Base-by-base conservation (phyloP, 441 rosid species). In the Pelargonium australe region DNA sequence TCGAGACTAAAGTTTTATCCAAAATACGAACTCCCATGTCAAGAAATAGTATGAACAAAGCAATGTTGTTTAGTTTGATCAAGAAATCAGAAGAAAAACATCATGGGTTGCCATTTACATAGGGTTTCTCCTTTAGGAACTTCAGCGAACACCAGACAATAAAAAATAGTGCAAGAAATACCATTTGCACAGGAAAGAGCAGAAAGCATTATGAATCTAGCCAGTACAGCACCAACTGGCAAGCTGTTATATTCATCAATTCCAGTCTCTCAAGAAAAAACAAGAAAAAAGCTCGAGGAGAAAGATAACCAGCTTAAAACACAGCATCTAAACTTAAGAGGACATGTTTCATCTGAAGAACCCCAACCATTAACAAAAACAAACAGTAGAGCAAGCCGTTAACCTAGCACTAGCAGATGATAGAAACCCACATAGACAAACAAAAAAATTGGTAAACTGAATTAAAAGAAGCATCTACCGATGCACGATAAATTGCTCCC, bases 401-500 rank as follows among this genome's bases (percentile, higher is more conserved):
- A 57, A 57, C 63, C 12, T 16, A 6, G 28, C 62, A 16, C 17
- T 58, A 20, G 63, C 31, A 58, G 31, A 58, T 31, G 20, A 58
- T 0, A 20, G 34, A 58, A 58, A 58, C 5, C 62, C 28, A 7
- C 34, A 58, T 20, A 37, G 70, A 73, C 28, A 20, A 20, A 20
- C 23, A 20, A 20, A 20, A 45, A 70, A 20, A 28, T 13, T 20
- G 4, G 40, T 31, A 64, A 23, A 49, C 37, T 4, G 43, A 75
- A 60, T 45, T 37, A 76, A 66, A 76, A 23, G 63, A 68, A 77
- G 41, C 45, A 75, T 49, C 66, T 88, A 95, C 99, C 80, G 98
- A 95, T 75, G 93, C 89, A 84, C 81, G 88, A 76, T 95, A 90
- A 72, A 88, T 87, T 74, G 97, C 97, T 23, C 92, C 92, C 79